Base-by-base conservation (phyloP, 345 rosid species). In the Eucalyptus camaldulensis region DNA sequence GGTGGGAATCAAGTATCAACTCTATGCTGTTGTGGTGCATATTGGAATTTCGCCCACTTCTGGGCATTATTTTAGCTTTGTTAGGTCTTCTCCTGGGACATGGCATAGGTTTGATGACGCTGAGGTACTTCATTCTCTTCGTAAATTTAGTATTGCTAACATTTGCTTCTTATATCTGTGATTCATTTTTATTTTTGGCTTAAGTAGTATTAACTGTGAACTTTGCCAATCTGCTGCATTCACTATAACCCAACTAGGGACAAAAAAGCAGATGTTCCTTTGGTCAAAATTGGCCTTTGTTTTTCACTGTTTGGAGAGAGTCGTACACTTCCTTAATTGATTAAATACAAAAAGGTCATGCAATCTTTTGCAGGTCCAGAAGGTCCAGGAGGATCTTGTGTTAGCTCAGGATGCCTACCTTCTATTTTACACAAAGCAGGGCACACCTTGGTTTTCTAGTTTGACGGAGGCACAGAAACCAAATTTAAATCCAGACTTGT, bases 21-120 rank as follows among this genome's bases (percentile, higher is more conserved):
- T 97, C 6, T 96, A 96, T 89, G 99, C 95, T 49, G 40, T 96
- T 92, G 98, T 97, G 91, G 97, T 95, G 92, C 99, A 97, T 90
- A 81, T 90, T 9, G 99, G 99, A 53, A 86, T 40, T 31, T 88
- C 91, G 29, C 91, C 95, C 76, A 94, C 93, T 88, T 93, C 92
- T 76, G 99, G 99, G 72, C 99, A 96, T 90, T 97, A 97, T 94
- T 89, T 90, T 40, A 93, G 94, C 88, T 96, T 93, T 86, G 90
- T 96, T 90, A 91, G 95, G 87, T 95, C 98, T 53, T 94, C 96
- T 58, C 96, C 97, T 65, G 93, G 89, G 80, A 93, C 88, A 86
- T 97, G 99, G 99, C 96, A 95, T 89, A 90, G 87, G 88, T 92
- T 97, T 91, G 97, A 97, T 87, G 99, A 97, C 62, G 37, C 88